These are phyloP conservation scores for Penicillium daleae DNA, from an alignment of 495 filamentous ascomycete genomes.

Conservation along the genomic window DNA sequence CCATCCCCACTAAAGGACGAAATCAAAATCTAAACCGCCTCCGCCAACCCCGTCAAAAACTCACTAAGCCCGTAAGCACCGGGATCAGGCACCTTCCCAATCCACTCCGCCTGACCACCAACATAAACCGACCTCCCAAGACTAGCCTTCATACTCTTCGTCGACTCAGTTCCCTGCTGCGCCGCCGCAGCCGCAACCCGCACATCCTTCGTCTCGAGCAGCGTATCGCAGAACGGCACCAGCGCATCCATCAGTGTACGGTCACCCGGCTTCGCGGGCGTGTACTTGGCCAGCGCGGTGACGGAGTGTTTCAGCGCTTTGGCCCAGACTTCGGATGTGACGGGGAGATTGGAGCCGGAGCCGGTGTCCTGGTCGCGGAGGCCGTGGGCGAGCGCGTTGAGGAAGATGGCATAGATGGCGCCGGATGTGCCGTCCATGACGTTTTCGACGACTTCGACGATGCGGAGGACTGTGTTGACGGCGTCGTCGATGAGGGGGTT, in stretches of 20 bases:
- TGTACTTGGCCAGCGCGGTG: slow-evolving; percentile 76
- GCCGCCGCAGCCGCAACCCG: slow-evolving; percentile 75
- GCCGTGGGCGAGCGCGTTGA: slow-evolving; percentile 82
- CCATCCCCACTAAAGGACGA: background rate
- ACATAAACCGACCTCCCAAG: slow-evolving; percentile 91
- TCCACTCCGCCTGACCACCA: slow-evolving; percentile 76
- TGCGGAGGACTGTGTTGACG: slow-evolving; percentile 70
- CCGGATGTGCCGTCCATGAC: slow-evolving; percentile 97
- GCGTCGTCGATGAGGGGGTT: slow-evolving; percentile 65
- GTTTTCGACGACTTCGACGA: slow-evolving; percentile 83
- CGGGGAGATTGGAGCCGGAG: slow-evolving; percentile 50
- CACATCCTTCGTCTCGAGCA: slow-evolving; percentile 65
- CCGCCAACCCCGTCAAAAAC: slow-evolving; percentile 79
- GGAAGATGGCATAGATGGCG: slow-evolving; percentile 93
- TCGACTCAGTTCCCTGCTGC: slow-evolving; percentile 74
- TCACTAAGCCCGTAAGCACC: slow-evolving; percentile 83
- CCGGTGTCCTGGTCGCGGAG: slow-evolving; percentile 62
- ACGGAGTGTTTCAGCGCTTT: slow-evolving; percentile 72
- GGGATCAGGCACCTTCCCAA: slow-evolving; percentile 82
- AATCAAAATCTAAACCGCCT: slow-evolving; percentile 37
- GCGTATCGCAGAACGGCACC: slow-evolving; percentile 77
- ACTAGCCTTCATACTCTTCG: slow-evolving; percentile 88
- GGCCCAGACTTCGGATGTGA: slow-evolving; percentile 68
- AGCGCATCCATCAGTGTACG: slow-evolving; percentile 90
- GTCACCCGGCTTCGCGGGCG: slow-evolving; percentile 86